Conservation (phyloP, 352 stramenopile genomes). For the Blastocystis sp. region DNA sequence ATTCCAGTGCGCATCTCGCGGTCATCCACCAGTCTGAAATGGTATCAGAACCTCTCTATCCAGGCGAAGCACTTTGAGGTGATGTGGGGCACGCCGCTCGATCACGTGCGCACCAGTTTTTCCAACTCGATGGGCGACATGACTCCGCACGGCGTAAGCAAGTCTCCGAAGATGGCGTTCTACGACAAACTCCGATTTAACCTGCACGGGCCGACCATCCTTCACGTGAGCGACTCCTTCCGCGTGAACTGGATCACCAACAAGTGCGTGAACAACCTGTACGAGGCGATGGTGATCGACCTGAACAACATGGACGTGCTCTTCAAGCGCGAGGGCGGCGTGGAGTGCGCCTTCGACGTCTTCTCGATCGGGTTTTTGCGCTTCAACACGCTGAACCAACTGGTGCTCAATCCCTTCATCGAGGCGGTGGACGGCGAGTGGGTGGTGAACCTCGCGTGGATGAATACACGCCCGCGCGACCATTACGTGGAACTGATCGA, state of each 20-base stretch:
- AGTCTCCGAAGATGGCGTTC: constrained; percentile 52
- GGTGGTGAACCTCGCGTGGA: constrained; percentile 11
- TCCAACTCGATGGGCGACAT: constrained; percentile 12
- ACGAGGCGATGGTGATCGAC: constrained; percentile 44
- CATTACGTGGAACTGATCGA: constrained; percentile 62
- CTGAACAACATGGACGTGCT: background rate
- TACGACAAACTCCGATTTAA: constrained; percentile 66
- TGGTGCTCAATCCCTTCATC: constrained; percentile 16
- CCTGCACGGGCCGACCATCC: constrained; percentile 26
- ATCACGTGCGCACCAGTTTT: constrained; percentile 33
- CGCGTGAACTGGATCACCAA: constrained; percentile 60
- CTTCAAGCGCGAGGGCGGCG: constrained; percentile 19
- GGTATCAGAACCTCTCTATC: constrained; percentile 63
- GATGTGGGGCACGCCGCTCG: constrained; percentile 45
- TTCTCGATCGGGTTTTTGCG: constrained; percentile 41
- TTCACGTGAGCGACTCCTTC: constrained; percentile 34
- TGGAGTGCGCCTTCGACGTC: constrained; percentile 26
- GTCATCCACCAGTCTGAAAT: constrained; percentile 27
- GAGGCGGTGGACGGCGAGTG: constrained; percentile 17
- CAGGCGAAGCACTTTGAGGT: constrained; percentile 38
- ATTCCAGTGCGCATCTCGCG: constrained; percentile 43
- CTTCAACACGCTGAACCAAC: constrained; percentile 32
- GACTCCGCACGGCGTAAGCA: constrained; percentile 56
- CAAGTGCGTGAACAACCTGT: background rate
- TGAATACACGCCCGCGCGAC: constrained; percentile 31